Percentiles rank a stretch among this genome's conserved stretches.
These are phyloP conservation scores for Cantharellus anzutake DNA, from an alignment of 768 basidiomycete genomes.

Conservation along the genomic window DNA sequence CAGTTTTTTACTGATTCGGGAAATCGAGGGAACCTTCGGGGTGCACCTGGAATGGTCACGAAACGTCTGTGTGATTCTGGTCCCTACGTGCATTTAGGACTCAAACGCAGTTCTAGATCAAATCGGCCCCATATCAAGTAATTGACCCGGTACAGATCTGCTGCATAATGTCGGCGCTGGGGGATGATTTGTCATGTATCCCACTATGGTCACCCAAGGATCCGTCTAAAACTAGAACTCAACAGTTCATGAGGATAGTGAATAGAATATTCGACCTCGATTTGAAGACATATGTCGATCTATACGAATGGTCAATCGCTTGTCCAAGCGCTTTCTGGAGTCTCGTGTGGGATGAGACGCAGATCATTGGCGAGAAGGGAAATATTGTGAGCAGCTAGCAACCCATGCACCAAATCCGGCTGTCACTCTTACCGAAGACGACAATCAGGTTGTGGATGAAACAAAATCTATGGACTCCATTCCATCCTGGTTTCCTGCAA, in stretches of 20 bases:
- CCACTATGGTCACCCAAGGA: not conserved
- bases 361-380: slow-evolving; percentile 44
- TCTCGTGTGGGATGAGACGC: slow-evolving; percentile 49
- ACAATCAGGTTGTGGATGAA: slow-evolving; percentile 26
- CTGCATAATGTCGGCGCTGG: no score
- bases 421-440: not conserved
- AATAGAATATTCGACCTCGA: slow-evolving; percentile 29
- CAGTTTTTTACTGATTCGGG: no score
- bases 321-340: slow-evolving; percentile 40
- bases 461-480: slow-evolving; percentile 35
- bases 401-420: no score
- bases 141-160: no score
- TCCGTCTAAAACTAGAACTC: not conserved
- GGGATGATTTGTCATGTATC: not conserved
- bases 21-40: no score
- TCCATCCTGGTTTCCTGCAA: slow-evolving; percentile 51
- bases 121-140: no score
- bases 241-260: slow-evolving; percentile 12
- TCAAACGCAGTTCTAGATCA: no score
- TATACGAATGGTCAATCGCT: slow-evolving; percentile 42
- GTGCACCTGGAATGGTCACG: no score
- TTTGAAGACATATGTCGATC: slow-evolving; percentile 37
- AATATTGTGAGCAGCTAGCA: not conserved
- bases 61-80: no score
- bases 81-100: no score